These are phyloP conservation scores for Hyaloperonospora arabidopsidis DNA, from an alignment of 352 stramenopile genomes.

Conservation along the genomic window DNA sequence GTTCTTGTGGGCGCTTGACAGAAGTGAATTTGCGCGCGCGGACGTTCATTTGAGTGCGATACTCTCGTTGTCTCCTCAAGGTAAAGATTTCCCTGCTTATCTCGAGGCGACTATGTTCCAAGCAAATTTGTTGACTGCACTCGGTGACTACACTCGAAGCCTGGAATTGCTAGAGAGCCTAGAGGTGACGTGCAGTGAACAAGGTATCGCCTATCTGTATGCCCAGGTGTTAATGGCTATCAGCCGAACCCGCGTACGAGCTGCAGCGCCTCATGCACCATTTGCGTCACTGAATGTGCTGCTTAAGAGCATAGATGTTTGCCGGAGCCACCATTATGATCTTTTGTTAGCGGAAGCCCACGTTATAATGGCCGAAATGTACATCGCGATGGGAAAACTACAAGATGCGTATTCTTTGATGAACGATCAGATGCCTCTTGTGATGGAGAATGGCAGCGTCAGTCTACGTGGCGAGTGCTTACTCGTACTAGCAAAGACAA, in stretches of 20 bases:
- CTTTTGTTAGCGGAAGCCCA: slow-evolving; percentile 52
- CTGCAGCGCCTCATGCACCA: slow-evolving; percentile 34
- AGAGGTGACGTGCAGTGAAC: slow-evolving; percentile 33
- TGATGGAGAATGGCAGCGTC: slow-evolving; percentile 59
- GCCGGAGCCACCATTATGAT: slow-evolving; percentile 43
- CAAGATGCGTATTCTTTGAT: slow-evolving; percentile 41
- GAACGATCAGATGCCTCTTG: slow-evolving; percentile 49
- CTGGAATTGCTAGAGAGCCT: slow-evolving; percentile 36
- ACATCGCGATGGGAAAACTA: slow-evolving; percentile 48
- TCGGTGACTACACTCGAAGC: slow-evolving; percentile 31
- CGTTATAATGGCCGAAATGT: slow-evolving; percentile 53
- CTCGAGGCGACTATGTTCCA: slow-evolving; percentile 37
- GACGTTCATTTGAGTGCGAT: slow-evolving; percentile 40
- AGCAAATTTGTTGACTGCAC: slow-evolving; percentile 25
- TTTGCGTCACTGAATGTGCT: slow-evolving; percentile 40
- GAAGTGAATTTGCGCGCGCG: slow-evolving; percentile 34
- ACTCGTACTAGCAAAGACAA: slow-evolving; percentile 48
- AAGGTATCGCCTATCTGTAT: slow-evolving; percentile 38
- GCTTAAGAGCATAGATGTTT: slow-evolving; percentile 44
- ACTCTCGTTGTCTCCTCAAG: slow-evolving; percentile 34
- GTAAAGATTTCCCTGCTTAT: slow-evolving; percentile 39
- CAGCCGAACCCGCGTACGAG: slow-evolving; percentile 31
- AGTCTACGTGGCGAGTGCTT: slow-evolving; percentile 47
- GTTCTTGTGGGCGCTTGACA: slow-evolving; percentile 42
- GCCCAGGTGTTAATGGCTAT: slow-evolving; percentile 45